Percentiles rank a stretch among this genome's conserved stretches.
These are phyloP conservation scores for Amoebophrya sp. DNA, from an alignment of 169 alveolate species.

Conservation along the genomic window DNA sequence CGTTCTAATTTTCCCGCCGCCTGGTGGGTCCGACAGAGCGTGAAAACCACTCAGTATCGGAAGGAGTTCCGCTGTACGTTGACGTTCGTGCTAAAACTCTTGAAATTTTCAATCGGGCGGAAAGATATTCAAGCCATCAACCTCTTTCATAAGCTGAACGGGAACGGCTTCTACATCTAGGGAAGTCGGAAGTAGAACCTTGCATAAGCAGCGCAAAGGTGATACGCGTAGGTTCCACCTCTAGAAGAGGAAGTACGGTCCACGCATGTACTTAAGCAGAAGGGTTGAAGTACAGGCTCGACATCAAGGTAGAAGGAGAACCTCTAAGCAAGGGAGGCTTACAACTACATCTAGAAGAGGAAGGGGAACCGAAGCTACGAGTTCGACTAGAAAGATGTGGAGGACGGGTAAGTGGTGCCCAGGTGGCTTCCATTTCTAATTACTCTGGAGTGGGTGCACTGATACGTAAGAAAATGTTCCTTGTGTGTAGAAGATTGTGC, in stretches of 20 bases:
- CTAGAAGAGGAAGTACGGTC: neutral
- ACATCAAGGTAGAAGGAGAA: no score
- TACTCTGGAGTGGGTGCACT: no score
- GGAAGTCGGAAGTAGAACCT: neutral
- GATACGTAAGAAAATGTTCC: no score
- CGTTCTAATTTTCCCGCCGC: neutral
- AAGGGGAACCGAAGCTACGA: no score
- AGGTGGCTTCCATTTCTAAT: no score
- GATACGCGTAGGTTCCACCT: neutral
- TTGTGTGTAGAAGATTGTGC: no score
- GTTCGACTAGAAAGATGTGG: no score
- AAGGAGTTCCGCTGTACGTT: neutral
- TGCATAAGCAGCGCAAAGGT: neutral
- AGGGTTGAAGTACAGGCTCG: no score
- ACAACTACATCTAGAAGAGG: no score
- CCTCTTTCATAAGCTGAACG: neutral
- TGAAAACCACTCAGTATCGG: neutral
- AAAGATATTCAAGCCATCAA: neutral
- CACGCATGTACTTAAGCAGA: neutral
- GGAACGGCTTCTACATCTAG: neutral
- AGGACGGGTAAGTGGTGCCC: no score
- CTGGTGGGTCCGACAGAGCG: neutral
- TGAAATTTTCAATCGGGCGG: neutral
- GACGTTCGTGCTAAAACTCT: neutral
- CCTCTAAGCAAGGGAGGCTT: no score